Conservation (phyloP, 805 yeast genomes). For the Sungouiella blattae region DNA sequence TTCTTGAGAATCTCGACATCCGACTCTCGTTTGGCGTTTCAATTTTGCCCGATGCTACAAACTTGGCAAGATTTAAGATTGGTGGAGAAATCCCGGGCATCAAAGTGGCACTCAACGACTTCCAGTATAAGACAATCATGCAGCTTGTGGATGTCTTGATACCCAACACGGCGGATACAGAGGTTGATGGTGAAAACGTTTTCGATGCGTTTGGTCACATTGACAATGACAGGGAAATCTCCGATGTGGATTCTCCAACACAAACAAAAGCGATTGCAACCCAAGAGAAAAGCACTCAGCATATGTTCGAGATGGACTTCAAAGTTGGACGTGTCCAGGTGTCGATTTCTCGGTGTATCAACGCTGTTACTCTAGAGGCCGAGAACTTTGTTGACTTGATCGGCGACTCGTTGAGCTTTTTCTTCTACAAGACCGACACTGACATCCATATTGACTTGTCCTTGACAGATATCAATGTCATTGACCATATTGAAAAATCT, state of each 20-base stretch:
- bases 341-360: constrained; percentile 64
- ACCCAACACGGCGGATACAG: constrained; percentile 44
- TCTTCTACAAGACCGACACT: constrained; percentile 54
- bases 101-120: constrained; percentile 73
- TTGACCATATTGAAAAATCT: constrained; percentile 68
- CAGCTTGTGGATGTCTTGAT: constrained; percentile 65
- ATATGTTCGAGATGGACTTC: constrained; percentile 67
- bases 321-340: constrained; percentile 61
- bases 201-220: constrained; percentile 31
- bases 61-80: constrained; percentile 66
- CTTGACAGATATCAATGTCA: constrained; percentile 62
- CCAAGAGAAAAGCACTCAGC: constrained; percentile 45
- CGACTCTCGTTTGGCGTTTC: constrained; percentile 76
- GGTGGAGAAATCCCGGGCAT: constrained; percentile 76
- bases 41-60: constrained; percentile 75
- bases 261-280: not conserved
- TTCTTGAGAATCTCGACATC: constrained; percentile 74
- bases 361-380: constrained; percentile 55
- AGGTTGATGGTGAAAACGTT: constrained; percentile 30
- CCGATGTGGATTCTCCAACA: constrained; percentile 12
- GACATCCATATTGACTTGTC: constrained; percentile 65
- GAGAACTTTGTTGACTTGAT: constrained; percentile 69
- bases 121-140: constrained; percentile 87
- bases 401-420: constrained; percentile 60
- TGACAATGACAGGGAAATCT: constrained; percentile 14